These are phyloP conservation scores for Aspergillus nomiae DNA, from an alignment of 2,329 filamentous ascomycete species.

Conservation along the genomic window DNA sequence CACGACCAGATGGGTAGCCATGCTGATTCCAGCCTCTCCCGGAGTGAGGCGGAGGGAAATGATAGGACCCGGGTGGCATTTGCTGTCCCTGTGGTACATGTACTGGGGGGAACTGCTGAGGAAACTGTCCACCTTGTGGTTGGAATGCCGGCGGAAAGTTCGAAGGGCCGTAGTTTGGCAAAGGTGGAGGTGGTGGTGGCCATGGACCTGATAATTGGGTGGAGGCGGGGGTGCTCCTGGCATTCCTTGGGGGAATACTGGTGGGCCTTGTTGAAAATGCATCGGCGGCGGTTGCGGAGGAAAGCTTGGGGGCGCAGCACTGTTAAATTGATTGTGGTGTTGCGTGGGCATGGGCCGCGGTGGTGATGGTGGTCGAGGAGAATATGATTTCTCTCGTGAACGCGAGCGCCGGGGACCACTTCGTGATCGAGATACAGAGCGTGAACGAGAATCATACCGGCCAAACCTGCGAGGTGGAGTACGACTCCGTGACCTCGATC, in stretches of 20 bases:
- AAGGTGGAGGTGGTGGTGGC: conserved; percentile 38
- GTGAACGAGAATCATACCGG: conserved; percentile 30
- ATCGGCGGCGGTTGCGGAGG: conserved; percentile 24
- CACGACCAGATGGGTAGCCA: conserved; percentile 18
- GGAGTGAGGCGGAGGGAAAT: conserved; percentile 36
- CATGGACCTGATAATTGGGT: conserved; percentile 37
- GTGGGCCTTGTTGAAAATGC: conserved; percentile 12
- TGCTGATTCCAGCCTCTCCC: conserved; percentile 24
- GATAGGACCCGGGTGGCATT: conserved; percentile 34
- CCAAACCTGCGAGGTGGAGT: conserved; percentile 28
- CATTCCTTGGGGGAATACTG: conserved; percentile 12
- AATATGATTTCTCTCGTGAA: conserved; percentile 29
- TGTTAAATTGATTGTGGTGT: conserved; percentile 5
- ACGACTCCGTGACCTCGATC: conserved; percentile 32
- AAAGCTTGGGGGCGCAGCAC: conserved; percentile 12
- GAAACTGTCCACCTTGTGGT: conserved; percentile 14
- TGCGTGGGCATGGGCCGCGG: conserved; percentile 4
- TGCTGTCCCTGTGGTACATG: conserved; percentile 27
- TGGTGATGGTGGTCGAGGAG: conserved; percentile 26
- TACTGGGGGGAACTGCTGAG: conserved; percentile 25
- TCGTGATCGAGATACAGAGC: conserved; percentile 29
- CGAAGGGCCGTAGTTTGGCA: conserved; percentile 22
- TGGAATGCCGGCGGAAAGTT: conserved; percentile 27
- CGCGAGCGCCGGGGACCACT: conserved; percentile 27
- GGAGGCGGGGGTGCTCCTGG: conserved; percentile 32